phyloP scores from a whole-genome alignment of 2,329 filamentous ascomycete species.

The Cyphellophora europaea region DNA sequence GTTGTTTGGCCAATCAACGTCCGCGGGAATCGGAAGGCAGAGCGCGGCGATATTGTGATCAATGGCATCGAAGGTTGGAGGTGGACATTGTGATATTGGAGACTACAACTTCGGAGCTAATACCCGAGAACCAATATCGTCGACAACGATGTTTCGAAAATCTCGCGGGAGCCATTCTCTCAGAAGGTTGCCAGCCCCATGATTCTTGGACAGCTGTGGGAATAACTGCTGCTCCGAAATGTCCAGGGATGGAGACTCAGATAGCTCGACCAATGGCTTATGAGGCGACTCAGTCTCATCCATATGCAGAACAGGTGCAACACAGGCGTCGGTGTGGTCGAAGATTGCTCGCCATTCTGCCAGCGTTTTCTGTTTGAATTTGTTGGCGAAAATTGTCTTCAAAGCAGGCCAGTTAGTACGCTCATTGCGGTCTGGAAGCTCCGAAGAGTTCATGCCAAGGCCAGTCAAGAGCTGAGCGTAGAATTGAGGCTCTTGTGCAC shows the following conservation, averaged over 20 bases:
- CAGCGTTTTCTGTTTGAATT: constrained; percentile 61
- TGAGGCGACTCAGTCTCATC: constrained; percentile 54
- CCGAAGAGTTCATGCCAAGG: constrained; percentile 42
- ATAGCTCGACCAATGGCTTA: constrained; percentile 40
- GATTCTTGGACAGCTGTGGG: constrained; percentile 9
- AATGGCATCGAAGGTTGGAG: constrained; percentile 7
- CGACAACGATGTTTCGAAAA: too few relatives aligned
- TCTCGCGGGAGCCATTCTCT: too few relatives aligned
- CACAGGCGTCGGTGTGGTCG: constrained; percentile 83
- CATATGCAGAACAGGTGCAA: constrained; percentile 74
- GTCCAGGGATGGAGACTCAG: constrained; percentile 58
- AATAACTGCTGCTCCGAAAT: constrained; percentile 26
- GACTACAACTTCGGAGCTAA: too few relatives aligned
- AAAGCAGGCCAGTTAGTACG: constrained; percentile 58
- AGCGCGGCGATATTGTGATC: constrained; percentile 3
- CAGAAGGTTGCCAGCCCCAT: too few relatives aligned
- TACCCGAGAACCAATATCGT: too few relatives aligned
- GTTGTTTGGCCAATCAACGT: not conserved
- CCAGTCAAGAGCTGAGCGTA: constrained; percentile 59
- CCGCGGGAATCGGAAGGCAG: constrained; percentile 2
- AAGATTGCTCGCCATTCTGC: constrained; percentile 76
- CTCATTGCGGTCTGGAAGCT: constrained; percentile 44
- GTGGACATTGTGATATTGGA: constrained; percentile 7
- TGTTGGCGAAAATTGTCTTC: constrained; percentile 46
- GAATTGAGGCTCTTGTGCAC: constrained; percentile 80